Base-by-base conservation (phyloP, 2,329 filamentous ascomycete genomes). In the Penicillium sp. region DNA sequence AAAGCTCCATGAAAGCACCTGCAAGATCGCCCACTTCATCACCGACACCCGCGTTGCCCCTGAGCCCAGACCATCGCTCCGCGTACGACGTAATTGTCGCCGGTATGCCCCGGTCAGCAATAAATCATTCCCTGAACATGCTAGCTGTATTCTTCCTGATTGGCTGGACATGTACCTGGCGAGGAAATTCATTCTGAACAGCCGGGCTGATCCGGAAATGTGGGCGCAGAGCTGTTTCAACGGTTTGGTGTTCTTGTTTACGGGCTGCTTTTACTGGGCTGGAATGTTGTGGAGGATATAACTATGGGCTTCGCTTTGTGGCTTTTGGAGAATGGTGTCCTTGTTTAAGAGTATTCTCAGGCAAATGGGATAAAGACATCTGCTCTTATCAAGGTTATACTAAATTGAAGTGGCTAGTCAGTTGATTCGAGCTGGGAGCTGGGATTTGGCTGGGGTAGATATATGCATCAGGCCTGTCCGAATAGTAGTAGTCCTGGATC, bases 71-170 rank as follows among this genome's bases (percentile, higher is more conserved):
- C n/a, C 46, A 13, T 46, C 55, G 3, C 51, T 45, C 10, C n/a
- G n/a, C n/a, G n/a, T n/a, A n/a, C n/a, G n/a, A n/a, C n/a, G 51
- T 59, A 14, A 54, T 61, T 29, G 48, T 39, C n/a, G 53, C 54
- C 4, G 57, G 57, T 4, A 49, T 61, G n/a, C 59, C 56, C 10
- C 54, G 48, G 0, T 55, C 48, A 26, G 51, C 56, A 43, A 61
- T 51, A 23, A n/a, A n/a, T n/a, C 57, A 51, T 4, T 59, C 56
- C 5, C 38, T 47, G 39, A 49, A 60, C 14, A 53, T 58, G 46
- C 52, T 55, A 2, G 55, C 55, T 8, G 32, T 53, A 11, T 45
- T 51, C 11, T 56, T 6, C 11, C 44, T 13, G 53, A 56, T 32
- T 9, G 56, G 7, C 19, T 58, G 44, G 47, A 56, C 5, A 51